phyloP scores from a whole-genome alignment of 345 rosid species.

The Brassica juncea region DNA sequence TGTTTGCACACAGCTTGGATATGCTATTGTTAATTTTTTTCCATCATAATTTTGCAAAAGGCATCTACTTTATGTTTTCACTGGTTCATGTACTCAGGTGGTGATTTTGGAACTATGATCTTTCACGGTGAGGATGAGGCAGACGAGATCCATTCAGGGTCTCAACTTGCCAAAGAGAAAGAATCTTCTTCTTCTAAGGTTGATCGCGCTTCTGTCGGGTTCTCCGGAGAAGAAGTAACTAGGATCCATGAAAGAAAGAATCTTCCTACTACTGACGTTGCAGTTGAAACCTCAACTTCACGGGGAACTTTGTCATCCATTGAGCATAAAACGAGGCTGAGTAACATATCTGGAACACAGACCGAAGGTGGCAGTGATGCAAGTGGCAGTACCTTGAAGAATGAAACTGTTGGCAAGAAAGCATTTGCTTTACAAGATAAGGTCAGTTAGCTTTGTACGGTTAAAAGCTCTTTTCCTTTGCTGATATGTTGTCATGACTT shows the following conservation, averaged over 20 bases:
- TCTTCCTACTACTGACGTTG: conserved; percentile 38
- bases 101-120: conserved; percentile 83
- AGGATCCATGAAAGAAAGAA: conserved; percentile 51
- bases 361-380: conserved; percentile 49
- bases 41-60: conserved; percentile 5
- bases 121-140: conserved; percentile 65
- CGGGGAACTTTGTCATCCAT: conserved; percentile 28
- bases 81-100: conserved; percentile 42
- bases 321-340: conserved; percentile 48
- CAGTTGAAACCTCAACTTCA: conserved; percentile 44
- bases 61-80: conserved; percentile 15
- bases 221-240: conserved; percentile 43
- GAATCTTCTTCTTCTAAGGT: conserved; percentile 43
- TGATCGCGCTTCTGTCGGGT: conserved; percentile 43
- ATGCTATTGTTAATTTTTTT: conserved; percentile 4
- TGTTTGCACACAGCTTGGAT: conserved; percentile 12
- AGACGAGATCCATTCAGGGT: conserved; percentile 32
- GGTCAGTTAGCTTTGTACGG: conserved; percentile 44
- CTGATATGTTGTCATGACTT: neutral
- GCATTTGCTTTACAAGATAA: conserved; percentile 94
- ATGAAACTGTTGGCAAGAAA: conserved; percentile 70
- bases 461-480: neutral
- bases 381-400: conserved; percentile 53
- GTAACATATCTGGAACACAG: conserved; percentile 44
- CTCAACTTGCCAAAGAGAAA: conserved; percentile 41